A percentile compares a stretch with the other conserved stretches of the same genome.
These are phyloP conservation scores for Candida insectorum DNA, from an alignment of 805 yeast species.

Conservation along the genomic window DNA sequence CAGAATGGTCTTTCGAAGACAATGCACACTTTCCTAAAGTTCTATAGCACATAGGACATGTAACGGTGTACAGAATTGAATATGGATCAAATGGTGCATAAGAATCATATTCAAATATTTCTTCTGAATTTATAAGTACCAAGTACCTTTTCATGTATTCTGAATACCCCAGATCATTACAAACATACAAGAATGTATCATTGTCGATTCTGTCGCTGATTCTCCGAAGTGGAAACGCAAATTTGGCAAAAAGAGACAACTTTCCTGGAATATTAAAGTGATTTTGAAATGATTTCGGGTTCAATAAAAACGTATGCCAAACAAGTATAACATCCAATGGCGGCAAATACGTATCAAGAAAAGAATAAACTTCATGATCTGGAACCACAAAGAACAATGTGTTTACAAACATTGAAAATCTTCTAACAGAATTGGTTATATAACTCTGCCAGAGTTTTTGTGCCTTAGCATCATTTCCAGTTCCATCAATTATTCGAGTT, in stretches of 20 bases:
- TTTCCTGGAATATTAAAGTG: not conserved
- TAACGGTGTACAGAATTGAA: slow-evolving; percentile 3
- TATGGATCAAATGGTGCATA: slow-evolving; percentile 6
- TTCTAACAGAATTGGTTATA: slow-evolving; percentile 18
- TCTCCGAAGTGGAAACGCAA: slow-evolving; percentile 7
- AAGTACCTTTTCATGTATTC: no score
- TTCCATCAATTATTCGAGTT: not conserved
- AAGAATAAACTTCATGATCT: not conserved
- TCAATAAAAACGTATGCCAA: slow-evolving; percentile 20
- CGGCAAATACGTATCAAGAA: slow-evolving; percentile 7
- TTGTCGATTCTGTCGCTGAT: slow-evolving; percentile 7
- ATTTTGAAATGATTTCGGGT: slow-evolving; percentile 15
- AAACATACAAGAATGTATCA: slow-evolving; percentile 5
- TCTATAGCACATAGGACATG: slow-evolving; percentile 14
- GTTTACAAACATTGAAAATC: slow-evolving; percentile 17
- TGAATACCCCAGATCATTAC: no score
- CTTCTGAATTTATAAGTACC: not conserved
- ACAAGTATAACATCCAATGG: slow-evolving; percentile 21
- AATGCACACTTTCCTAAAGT: not conserved
- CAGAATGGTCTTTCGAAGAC: slow-evolving; percentile 1
- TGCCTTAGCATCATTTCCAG: not conserved
- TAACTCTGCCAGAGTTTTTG: slow-evolving; percentile 20
- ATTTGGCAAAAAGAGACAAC: not conserved
- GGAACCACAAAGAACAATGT: not conserved
- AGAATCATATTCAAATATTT: slow-evolving; percentile 4